Percentiles rank a stretch among this genome's conserved stretches.
These are phyloP conservation scores for Lojkania enalia DNA, from an alignment of 2,329 filamentous ascomycete genomes.

Conservation along the genomic window DNA sequence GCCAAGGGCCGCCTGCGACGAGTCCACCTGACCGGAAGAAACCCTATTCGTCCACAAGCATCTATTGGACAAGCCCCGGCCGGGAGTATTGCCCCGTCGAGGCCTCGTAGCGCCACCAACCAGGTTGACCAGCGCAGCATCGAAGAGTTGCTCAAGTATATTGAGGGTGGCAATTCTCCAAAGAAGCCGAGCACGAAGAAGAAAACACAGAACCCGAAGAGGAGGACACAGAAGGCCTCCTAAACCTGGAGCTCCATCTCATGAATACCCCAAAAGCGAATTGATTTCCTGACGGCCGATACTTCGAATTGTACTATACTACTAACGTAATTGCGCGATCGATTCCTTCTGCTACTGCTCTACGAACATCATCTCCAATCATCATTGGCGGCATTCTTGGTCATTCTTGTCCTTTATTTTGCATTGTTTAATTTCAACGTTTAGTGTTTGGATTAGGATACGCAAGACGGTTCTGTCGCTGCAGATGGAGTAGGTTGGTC, in stretches of 20 bases:
- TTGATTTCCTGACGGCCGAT: neutral
- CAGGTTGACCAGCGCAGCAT: constrained; percentile 79
- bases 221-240: constrained; percentile 29
- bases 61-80: constrained; percentile 63
- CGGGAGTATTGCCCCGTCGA: constrained; percentile 46
- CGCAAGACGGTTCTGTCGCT: too few relatives aligned
- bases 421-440: neutral
- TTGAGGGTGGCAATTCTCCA: constrained; percentile 68
- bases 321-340: neutral
- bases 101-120: constrained; percentile 44
- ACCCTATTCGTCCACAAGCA: constrained; percentile 63
- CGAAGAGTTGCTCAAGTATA: constrained; percentile 91
- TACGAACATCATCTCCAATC: constrained; percentile 13
- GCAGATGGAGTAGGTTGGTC: neutral
- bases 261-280: neutral
- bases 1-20: constrained; percentile 72
- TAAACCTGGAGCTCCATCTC: neutral
- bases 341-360: constrained; percentile 4
- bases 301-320: neutral
- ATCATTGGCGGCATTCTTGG: neutral
- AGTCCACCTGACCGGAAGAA: constrained; percentile 64
- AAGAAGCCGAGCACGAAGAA: constrained; percentile 52
- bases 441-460: neutral
- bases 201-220: constrained; percentile 52
- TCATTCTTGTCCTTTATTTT: constrained; percentile 1